phyloP scores from a whole-genome alignment of 2,329 filamentous ascomycete species.

The Trichoderma sp. region DNA sequence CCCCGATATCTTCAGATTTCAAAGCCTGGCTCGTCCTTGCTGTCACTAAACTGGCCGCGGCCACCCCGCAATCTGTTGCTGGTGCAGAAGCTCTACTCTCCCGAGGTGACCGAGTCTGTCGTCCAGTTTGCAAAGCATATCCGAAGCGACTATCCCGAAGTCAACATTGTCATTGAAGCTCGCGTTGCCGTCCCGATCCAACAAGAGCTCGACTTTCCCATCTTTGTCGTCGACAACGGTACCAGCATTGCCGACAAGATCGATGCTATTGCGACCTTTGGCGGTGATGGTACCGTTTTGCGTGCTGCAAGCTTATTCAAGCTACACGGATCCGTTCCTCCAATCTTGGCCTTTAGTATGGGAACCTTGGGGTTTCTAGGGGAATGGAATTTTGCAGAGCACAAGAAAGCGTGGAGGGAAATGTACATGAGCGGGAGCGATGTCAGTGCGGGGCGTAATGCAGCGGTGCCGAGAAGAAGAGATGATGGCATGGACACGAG shows the following conservation, averaged over 20 bases:
- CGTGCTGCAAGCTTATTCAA: conserved; percentile 60
- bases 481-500: conserved; percentile 26
- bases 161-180: conserved; percentile 81
- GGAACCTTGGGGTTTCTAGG: conserved; percentile 91
- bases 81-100: conserved; percentile 57
- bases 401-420: conserved; percentile 87
- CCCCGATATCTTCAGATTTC: conserved; percentile 38
- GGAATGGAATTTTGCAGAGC: conserved; percentile 93
- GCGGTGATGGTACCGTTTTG: conserved; percentile 63
- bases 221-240: conserved; percentile 58
- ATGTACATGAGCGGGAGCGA: conserved; percentile 77
- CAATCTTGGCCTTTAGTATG: conserved; percentile 94
- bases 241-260: conserved; percentile 70
- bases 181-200: conserved; percentile 71
- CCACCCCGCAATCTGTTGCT: conserved; percentile 58
- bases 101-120: conserved; percentile 52
- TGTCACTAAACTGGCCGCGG: conserved; percentile 54
- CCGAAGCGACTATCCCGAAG: conserved; percentile 71
- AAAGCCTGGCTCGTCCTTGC: conserved; percentile 52
- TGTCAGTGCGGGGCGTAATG: conserved; percentile 47
- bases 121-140: conserved; percentile 67
- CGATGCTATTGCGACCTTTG: conserved; percentile 85
- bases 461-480: conserved; percentile 35
- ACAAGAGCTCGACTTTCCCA: conserved; percentile 66
- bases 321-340: conserved; percentile 76